phyloP scores from a whole-genome alignment of 352 stramenopile species.

The Phytophthora macrochlamydospora region DNA sequence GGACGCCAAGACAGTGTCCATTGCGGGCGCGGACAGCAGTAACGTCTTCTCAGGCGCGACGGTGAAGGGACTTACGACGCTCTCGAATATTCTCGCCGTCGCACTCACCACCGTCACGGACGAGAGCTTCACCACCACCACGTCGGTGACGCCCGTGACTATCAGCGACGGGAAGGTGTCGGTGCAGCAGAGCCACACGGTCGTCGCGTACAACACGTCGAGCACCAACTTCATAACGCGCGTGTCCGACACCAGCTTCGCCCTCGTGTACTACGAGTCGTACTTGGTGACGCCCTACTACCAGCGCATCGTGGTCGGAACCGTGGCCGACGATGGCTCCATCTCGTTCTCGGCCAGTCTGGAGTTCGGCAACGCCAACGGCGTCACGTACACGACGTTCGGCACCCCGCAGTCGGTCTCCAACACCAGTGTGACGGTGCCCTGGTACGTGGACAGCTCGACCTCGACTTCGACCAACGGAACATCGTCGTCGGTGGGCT shows the following conservation, averaged over 20 bases:
- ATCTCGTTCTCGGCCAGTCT: conserved; percentile 64
- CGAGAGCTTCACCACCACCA: conserved; percentile 42
- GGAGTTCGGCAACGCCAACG: conserved; percentile 62
- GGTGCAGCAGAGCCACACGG: conserved; percentile 48
- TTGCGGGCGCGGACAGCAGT: conserved; percentile 37
- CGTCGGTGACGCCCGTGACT: conserved; percentile 51
- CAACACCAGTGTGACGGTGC: conserved; percentile 67
- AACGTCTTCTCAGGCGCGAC: conserved; percentile 60
- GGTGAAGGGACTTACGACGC: conserved; percentile 67
- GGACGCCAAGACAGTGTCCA: conserved; percentile 51
- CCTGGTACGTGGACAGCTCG: conserved; percentile 65
- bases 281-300: conserved; percentile 57
- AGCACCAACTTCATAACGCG: conserved; percentile 71
- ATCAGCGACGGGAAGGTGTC: conserved; percentile 50
- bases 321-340: conserved; percentile 46
- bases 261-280: conserved; percentile 70
- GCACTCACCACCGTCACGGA: conserved; percentile 55
- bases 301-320: conserved; percentile 65
- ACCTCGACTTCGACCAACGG: conserved; percentile 41
- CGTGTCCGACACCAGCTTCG: conserved; percentile 69
- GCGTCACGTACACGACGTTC: conserved; percentile 47
- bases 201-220: conserved; percentile 62
- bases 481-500: conserved; percentile 43
- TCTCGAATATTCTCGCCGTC: conserved; percentile 61
- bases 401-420: conserved; percentile 67